Percentiles rank a stretch among this genome's conserved stretches.
Conservation (phyloP, 352 stramenopile species). For the Globisporangium splendens region DNA sequence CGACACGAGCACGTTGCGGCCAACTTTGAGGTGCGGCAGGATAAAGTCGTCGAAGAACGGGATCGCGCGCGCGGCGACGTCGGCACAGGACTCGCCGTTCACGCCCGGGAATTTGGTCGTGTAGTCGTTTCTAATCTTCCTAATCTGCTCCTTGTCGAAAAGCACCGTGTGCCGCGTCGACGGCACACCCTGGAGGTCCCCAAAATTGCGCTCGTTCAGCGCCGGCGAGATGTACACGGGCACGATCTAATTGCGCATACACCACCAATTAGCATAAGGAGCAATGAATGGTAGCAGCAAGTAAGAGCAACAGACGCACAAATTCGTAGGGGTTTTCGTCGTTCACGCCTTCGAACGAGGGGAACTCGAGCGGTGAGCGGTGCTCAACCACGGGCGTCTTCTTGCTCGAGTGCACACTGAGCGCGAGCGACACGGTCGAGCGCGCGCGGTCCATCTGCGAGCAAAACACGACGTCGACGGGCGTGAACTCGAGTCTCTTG, state of each 20-base stretch:
- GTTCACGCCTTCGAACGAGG: constrained; percentile 67
- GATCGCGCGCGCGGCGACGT: constrained; percentile 73
- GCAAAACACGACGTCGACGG: constrained; percentile 82
- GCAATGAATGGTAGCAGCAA: constrained; percentile 5
- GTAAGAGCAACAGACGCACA: constrained; percentile 27
- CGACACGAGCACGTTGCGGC: constrained; percentile 76
- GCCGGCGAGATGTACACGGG: constrained; percentile 77
- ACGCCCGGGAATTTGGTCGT: constrained; percentile 71
- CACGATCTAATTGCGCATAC: constrained; percentile 38
- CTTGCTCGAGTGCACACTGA: constrained; percentile 78
- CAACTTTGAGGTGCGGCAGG: constrained; percentile 61
- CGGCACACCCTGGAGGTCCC: constrained; percentile 75
- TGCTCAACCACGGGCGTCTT: constrained; percentile 81
- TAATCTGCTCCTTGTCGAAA: constrained; percentile 72
- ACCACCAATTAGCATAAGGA: constrained; percentile 4
- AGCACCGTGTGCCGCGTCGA: constrained; percentile 66
- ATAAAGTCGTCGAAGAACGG: constrained; percentile 81
- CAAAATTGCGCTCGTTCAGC: constrained; percentile 84
- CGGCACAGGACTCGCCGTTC: constrained; percentile 79
- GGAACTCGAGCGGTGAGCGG: constrained; percentile 63
- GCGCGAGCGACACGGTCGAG: constrained; percentile 69
- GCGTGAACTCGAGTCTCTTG: constrained; percentile 69
- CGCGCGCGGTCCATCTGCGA: constrained; percentile 83
- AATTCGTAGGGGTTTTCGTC: constrained; percentile 78
- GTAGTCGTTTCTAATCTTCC: constrained; percentile 80